Evolutionary conservation across 768 basidiomycete genomes (phyloP).

Genomic region (Tulasnella sp.): DNA sequence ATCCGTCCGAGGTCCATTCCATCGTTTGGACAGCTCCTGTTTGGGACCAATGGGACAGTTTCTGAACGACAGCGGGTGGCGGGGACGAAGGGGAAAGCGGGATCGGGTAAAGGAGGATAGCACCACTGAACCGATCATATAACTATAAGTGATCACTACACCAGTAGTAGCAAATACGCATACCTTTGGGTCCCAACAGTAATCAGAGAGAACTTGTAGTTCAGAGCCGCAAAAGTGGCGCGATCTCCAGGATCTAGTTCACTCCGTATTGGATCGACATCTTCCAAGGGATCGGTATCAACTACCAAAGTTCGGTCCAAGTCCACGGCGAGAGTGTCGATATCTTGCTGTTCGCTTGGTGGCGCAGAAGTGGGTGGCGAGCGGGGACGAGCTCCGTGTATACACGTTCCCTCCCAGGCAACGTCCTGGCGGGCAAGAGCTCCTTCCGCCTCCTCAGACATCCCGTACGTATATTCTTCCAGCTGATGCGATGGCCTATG

Average conservation of each 20-base stretch:
- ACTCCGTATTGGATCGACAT: neutral
- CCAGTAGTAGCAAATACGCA: neutral
- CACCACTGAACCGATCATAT: too few relatives aligned
- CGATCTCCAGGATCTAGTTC: neutral
- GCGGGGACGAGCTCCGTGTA: slow-evolving; percentile 33
- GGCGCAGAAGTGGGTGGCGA: neutral
- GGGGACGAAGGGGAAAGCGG: slow-evolving; percentile 6
- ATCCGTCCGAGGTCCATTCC: slow-evolving; percentile 94
- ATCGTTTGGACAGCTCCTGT: slow-evolving; percentile 54
- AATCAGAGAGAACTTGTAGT: slow-evolving; percentile 68
- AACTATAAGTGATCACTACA: neutral
- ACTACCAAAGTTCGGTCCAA: neutral
- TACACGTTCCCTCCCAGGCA: slow-evolving; percentile 65
- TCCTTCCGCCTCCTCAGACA: neutral
- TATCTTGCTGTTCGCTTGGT: neutral
- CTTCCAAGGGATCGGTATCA: neutral
- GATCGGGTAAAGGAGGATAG: neutral
- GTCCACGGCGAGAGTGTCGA: neutral
- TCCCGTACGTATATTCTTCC: neutral
- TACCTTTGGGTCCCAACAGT: slow-evolving; percentile 70
- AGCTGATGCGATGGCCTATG: neutral
- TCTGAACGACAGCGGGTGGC: slow-evolving; percentile 23
- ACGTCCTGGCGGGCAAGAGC: slow-evolving; percentile 2
- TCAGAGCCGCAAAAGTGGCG: slow-evolving; percentile 44
- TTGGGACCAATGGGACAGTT: slow-evolving; percentile 40